Percentiles rank a stretch among this genome's conserved stretches.
Conservation (phyloP, 495 filamentous ascomycete genomes). For the Aspergillus sparsus region DNA sequence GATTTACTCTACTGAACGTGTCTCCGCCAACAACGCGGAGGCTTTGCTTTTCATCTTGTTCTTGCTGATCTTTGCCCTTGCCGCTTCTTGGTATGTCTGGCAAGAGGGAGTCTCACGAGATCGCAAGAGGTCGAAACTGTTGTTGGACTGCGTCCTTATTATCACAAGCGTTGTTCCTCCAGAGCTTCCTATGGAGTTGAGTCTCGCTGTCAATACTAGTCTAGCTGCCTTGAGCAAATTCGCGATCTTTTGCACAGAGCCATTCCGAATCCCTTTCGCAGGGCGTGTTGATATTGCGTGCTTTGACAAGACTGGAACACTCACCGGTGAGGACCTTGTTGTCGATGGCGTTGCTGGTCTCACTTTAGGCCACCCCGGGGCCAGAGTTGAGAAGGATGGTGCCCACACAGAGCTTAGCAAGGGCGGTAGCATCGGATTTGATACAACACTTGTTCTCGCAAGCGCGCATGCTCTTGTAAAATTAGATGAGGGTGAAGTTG, state of each 20-base stretch:
- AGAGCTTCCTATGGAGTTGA: slow-evolving; percentile 97
- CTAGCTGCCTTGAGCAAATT: slow-evolving; percentile 89
- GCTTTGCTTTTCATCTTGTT: slow-evolving; percentile 96
- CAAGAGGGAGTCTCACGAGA: slow-evolving; percentile 90
- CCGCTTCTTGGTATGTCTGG: slow-evolving; percentile 99
- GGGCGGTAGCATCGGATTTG: slow-evolving; percentile 63
- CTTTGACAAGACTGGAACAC: slow-evolving; percentile 97
- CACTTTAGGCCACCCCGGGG: slow-evolving; percentile 63
- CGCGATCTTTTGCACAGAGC: slow-evolving; percentile 98
- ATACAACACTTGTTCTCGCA: slow-evolving; percentile 91
- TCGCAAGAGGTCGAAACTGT: slow-evolving; percentile 92
- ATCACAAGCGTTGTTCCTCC: slow-evolving; percentile 96
- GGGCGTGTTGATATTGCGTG: slow-evolving; percentile 95
- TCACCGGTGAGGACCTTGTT: slow-evolving; percentile 95
- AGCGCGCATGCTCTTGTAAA: slow-evolving; percentile 95
- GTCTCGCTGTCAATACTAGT: slow-evolving; percentile 97
- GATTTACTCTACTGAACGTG: slow-evolving; percentile 99
- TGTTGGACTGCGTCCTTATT: slow-evolving; percentile 96
- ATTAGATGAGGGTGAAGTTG: slow-evolving; percentile 94
- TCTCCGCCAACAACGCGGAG: slow-evolving; percentile 95
- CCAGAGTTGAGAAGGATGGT: slow-evolving; percentile 72
- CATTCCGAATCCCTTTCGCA: slow-evolving; percentile 97
- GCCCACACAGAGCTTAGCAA: slow-evolving; percentile 73
- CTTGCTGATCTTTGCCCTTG: slow-evolving; percentile 91
- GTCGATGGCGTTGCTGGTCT: slow-evolving; percentile 97